Evolutionary conservation across 352 stramenopile species (phyloP).

Genomic region (Globisporangium irregulare): DNA sequence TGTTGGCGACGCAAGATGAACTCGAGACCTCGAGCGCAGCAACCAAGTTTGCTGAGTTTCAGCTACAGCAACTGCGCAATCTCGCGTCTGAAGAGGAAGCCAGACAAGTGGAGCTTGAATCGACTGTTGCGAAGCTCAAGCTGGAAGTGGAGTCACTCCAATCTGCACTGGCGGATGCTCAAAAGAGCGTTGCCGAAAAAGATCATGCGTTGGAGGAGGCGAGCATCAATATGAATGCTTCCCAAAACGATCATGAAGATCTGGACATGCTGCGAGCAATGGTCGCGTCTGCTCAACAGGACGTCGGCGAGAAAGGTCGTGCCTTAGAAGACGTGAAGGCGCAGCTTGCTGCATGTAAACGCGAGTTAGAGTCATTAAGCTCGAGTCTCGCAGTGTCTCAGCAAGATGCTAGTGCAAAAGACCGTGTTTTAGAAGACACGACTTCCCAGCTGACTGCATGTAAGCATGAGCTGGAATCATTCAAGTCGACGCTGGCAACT

Average conservation of each 20-base stretch:
- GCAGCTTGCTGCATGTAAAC: conserved; percentile 9
- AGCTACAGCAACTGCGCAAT: conserved; percentile 68
- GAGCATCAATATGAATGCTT: background rate
- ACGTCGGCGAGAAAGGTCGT: conserved; percentile 1
- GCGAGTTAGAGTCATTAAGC: conserved; percentile 7
- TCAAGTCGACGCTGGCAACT: background rate
- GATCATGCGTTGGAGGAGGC: conserved; percentile 13
- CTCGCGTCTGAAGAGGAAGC: conserved; percentile 46
- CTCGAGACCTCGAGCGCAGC: conserved; percentile 75
- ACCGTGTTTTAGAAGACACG: conserved; percentile 1
- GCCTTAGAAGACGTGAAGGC: conserved; percentile 12
- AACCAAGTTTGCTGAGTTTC: conserved; percentile 81
- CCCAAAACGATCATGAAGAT: conserved; percentile 3
- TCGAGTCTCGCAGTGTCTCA: background rate
- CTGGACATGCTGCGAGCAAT: background rate
- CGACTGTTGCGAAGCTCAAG: conserved; percentile 19
- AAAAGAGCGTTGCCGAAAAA: conserved; percentile 9
- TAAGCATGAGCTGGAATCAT: conserved; percentile 14
- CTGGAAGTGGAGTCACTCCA: conserved; percentile 18
- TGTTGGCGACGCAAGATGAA: conserved; percentile 63
- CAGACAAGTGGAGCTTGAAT: conserved; percentile 30
- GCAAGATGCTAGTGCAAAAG: conserved; percentile 2
- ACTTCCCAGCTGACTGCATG: conserved; percentile 1
- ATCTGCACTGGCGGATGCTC: conserved; percentile 5
- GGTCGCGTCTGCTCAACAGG: conserved; percentile 10